phyloP scores from a whole-genome alignment of 306 rosid genomes.

The Castanopsis chinensis region DNA sequence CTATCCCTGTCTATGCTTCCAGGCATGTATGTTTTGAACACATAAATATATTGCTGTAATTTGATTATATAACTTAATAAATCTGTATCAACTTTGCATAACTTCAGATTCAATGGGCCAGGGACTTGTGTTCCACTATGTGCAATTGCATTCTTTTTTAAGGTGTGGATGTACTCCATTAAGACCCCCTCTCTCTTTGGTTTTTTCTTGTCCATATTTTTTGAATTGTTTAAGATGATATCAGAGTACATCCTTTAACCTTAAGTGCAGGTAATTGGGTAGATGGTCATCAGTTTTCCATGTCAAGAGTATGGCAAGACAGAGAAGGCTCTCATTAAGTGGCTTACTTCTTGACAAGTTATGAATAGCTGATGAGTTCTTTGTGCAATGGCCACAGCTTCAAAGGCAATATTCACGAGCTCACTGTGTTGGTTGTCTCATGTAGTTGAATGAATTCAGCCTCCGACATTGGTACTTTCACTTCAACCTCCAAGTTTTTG shows the following conservation, averaged over 20 bases:
- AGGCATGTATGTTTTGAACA: constrained; percentile 12
- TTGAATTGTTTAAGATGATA: too few relatives aligned
- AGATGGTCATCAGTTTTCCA: constrained; percentile 87
- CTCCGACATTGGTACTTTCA: not conserved
- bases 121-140: constrained; percentile 94
- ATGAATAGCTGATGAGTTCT: constrained; percentile 74
- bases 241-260: too few relatives aligned
- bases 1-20: constrained; percentile 7
- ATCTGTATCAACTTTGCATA: constrained; percentile 1
- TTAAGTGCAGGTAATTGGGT: constrained; percentile 53
- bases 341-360: constrained; percentile 88
- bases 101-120: constrained; percentile 81
- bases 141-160: constrained; percentile 40
- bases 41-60: not conserved
- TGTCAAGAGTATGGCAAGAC: constrained; percentile 97
- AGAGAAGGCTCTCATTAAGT: constrained; percentile 78
- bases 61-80: too few relatives aligned
- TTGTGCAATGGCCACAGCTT: constrained; percentile 91
- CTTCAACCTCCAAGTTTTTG: not conserved
- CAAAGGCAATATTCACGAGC: constrained; percentile 68
- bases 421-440: constrained; percentile 82
- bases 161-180: too few relatives aligned
- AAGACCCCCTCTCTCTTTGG: too few relatives aligned
- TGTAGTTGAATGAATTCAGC: constrained; percentile 48
- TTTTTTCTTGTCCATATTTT: too few relatives aligned